A percentile compares a stretch with the other conserved stretches of the same genome.
Conservation (phyloP, 192 early-diverging fungal genomes). For the Backusella circina region DNA sequence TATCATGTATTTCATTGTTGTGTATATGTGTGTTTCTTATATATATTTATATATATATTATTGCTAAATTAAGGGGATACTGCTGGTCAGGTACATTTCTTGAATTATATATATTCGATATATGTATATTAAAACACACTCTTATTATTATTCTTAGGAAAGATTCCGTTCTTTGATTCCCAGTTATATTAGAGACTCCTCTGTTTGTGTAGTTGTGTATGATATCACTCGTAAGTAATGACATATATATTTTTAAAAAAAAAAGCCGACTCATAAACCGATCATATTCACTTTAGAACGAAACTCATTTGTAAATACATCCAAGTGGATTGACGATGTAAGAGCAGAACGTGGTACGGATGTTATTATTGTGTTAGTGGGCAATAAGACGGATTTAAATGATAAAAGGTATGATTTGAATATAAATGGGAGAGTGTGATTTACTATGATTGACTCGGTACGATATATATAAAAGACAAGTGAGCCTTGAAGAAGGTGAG, state of each 20-base stretch:
- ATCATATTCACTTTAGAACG: conserved; percentile 58
- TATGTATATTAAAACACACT: neutral
- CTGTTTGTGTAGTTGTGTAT: conserved; percentile 94
- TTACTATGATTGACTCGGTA: neutral
- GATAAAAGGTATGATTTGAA: conserved; percentile 79
- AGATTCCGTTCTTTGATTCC: conserved; percentile 96
- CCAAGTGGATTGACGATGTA: conserved; percentile 99
- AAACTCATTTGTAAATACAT: conserved; percentile 93
- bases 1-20: neutral
- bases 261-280: neutral
- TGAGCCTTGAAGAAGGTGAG: conserved; percentile 96
- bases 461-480: conserved; percentile 61
- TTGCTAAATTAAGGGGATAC: conserved; percentile 82
- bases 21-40: neutral
- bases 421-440: neutral
- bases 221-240: conserved; percentile 57
- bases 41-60: neutral
- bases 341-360: conserved; percentile 98
- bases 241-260: conserved; percentile 36
- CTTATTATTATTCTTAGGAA: conserved; percentile 57
- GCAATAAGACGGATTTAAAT: conserved; percentile 98
- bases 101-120: neutral
- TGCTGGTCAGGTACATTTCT: conserved; percentile 77
- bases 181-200: conserved; percentile 96
- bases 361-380: conserved; percentile 97